A percentile compares a stretch with the other conserved stretches of the same genome.
Evolutionary conservation across 2,329 filamentous ascomycete genomes (phyloP).

Genomic region (Gaeumannomyces sp.): DNA sequence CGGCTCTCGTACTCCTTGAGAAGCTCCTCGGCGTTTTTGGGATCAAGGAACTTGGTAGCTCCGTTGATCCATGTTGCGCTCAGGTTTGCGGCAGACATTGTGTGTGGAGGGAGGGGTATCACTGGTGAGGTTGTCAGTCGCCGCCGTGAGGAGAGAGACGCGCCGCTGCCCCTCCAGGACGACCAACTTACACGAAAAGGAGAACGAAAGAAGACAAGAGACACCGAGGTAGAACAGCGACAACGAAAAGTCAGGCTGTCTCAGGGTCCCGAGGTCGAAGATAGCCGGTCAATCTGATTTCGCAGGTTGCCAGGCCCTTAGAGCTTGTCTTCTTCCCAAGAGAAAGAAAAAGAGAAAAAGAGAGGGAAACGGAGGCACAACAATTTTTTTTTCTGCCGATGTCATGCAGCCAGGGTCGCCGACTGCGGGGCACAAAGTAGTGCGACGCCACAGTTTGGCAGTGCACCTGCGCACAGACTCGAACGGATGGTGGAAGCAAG

Average conservation of each 20-base stretch:
- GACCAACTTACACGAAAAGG: neutral
- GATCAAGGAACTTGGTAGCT: conserved; percentile 60
- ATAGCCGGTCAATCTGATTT: conserved; percentile 8
- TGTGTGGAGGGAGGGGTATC: conserved; percentile 26
- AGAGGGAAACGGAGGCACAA: conserved; percentile 7
- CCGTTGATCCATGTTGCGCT: conserved; percentile 46
- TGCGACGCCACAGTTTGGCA: neutral
- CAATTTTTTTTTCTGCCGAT: conserved; percentile 18
- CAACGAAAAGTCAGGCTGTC: conserved; percentile 2
- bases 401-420: neutral
- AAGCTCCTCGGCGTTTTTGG: conserved; percentile 68
- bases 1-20: conserved; percentile 72
- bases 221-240: neutral
- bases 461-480: neutral
- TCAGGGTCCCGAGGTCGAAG: conserved; percentile 8
- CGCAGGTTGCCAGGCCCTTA: conserved; percentile 1
- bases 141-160: neutral
- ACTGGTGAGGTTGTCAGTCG: conserved; percentile 1
- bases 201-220: conserved; percentile 9
- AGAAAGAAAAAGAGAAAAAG: conserved; percentile 20
- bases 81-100: conserved; percentile 70
- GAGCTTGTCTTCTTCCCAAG: conserved; percentile 21
- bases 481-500: neutral
- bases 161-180: neutral
- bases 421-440: conserved; percentile 4